These are phyloP conservation scores for Corynespora cassiicola DNA, from an alignment of 2,329 filamentous ascomycete genomes.

Conservation along the genomic window DNA sequence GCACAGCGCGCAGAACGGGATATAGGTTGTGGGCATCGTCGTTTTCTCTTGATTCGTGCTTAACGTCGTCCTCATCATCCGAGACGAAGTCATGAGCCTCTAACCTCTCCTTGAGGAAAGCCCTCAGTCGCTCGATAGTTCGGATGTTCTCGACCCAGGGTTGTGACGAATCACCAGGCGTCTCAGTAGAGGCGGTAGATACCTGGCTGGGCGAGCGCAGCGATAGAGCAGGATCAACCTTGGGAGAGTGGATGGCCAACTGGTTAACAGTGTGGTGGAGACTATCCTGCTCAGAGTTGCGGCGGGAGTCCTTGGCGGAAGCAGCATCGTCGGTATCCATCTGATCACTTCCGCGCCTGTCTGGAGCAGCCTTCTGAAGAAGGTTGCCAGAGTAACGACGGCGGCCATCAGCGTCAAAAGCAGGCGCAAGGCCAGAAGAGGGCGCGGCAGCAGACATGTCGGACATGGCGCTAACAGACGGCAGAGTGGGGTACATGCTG, in stretches of 20 bases:
- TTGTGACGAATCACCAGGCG: conserved; percentile 46
- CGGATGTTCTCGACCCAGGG: conserved; percentile 71
- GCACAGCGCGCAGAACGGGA: conserved; percentile 48
- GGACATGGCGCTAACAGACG: conserved; percentile 71
- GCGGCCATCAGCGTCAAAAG: conserved; percentile 66
- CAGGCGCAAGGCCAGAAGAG: conserved; percentile 71
- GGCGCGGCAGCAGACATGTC: conserved; percentile 67
- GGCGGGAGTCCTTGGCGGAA: conserved; percentile 39
- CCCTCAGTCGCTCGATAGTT: conserved; percentile 66
- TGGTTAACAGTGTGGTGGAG: conserved; percentile 47
- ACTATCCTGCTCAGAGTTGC: conserved; percentile 42
- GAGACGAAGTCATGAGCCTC: conserved; percentile 58
- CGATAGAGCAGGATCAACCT: conserved; percentile 46
- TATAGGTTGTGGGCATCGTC: conserved; percentile 49
- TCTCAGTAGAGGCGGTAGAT: conserved; percentile 43
- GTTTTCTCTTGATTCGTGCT: conserved; percentile 30
- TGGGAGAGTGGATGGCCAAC: conserved; percentile 47
- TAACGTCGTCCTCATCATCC: conserved; percentile 32
- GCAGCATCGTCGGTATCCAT: conserved; percentile 48
- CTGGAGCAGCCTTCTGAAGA: conserved; percentile 56
- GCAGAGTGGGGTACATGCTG: conserved; percentile 78
- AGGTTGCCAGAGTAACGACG: conserved; percentile 68
- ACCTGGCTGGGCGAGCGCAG: conserved; percentile 46
- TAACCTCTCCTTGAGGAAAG: conserved; percentile 63
- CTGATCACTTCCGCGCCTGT: conserved; percentile 36